Evolutionary conservation across 257 asterid species (phyloP).

Genomic region (Fraxinus quadrangulata): DNA sequence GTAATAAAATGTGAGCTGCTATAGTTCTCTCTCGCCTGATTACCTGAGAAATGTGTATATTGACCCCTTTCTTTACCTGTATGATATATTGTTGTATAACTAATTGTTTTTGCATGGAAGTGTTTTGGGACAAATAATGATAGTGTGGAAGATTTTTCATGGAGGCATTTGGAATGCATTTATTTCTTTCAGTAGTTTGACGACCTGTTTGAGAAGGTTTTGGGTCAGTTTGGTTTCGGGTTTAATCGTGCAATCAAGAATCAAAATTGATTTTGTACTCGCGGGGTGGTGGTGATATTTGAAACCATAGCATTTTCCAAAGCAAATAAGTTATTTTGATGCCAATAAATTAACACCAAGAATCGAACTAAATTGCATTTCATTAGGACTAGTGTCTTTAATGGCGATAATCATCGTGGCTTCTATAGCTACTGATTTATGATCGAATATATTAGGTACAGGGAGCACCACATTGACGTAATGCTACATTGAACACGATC

Average conservation of each 20-base stretch:
- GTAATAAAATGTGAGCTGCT: constrained; percentile 41
- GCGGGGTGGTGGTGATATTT: too few relatives aligned
- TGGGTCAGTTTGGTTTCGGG: background rate
- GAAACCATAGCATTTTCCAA: background rate
- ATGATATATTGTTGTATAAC: constrained; percentile 48
- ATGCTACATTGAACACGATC: background rate
- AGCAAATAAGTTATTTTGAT: background rate
- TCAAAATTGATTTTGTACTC: background rate
- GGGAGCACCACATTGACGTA: too few relatives aligned
- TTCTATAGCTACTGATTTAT: too few relatives aligned
- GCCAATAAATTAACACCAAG: too few relatives aligned
- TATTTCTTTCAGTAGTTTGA: background rate
- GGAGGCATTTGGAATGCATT: constrained; percentile 6
- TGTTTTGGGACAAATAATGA: constrained; percentile 26
- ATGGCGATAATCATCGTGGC: background rate
- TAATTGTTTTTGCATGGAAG: constrained; percentile 16
- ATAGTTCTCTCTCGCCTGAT: constrained; percentile 31
- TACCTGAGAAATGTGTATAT: constrained; percentile 42
- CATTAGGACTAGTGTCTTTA: too few relatives aligned
- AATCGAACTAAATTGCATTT: too few relatives aligned
- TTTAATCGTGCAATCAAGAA: background rate
- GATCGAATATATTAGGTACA: too few relatives aligned
- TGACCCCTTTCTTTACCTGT: constrained; percentile 19
- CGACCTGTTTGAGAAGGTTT: background rate
- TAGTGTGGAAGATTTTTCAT: constrained; percentile 20